Conservation (phyloP, 192 early-diverging fungal genomes). For the Thoreauomyces humboldtii region DNA sequence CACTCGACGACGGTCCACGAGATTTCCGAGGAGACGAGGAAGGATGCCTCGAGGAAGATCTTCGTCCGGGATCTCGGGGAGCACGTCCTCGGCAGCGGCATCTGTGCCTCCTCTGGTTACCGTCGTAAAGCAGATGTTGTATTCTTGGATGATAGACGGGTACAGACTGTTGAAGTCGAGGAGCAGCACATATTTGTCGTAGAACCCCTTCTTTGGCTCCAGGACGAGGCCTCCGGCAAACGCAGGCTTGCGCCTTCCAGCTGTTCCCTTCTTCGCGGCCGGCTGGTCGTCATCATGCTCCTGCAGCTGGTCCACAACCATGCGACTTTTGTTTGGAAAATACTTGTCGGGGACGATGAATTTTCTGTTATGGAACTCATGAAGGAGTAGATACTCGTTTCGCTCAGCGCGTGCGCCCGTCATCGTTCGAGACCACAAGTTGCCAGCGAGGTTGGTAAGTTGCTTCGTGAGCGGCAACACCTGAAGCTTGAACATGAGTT, state of each 20-base stretch:
- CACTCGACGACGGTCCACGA: conserved; percentile 84
- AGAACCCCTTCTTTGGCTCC: conserved; percentile 96
- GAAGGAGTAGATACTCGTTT: conserved; percentile 91
- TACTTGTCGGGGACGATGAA: conserved; percentile 87
- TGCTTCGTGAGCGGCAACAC: conserved; percentile 88
- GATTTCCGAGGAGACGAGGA: conserved; percentile 78
- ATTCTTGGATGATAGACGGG: conserved; percentile 99
- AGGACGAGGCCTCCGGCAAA: conserved; percentile 95
- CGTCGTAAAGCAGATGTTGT: conserved; percentile 99
- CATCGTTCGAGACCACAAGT: conserved; percentile 90
- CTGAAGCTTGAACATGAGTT: conserved; percentile 88
- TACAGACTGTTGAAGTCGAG: conserved; percentile 99
- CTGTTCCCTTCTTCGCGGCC: conserved; percentile 13
- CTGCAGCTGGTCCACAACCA: conserved; percentile 28
- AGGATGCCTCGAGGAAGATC: conserved; percentile 71
- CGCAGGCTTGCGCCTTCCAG: conserved; percentile 76
- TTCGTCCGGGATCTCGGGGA: conserved; percentile 79
- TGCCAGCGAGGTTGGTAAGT: conserved; percentile 89
- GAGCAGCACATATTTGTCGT: conserved; percentile 91
- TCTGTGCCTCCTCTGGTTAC: conserved; percentile 54
- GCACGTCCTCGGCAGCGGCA: conserved; percentile 46
- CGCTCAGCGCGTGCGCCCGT: conserved; percentile 87
- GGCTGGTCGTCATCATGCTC: conserved; percentile 27
- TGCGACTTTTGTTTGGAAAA: conserved; percentile 31
- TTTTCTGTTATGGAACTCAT: conserved; percentile 91